Evolutionary conservation across 805 yeast genomes (phyloP), one percentile per base, ranked within the genome.

Genomic region (Cyberlindnera maritima): DNA sequence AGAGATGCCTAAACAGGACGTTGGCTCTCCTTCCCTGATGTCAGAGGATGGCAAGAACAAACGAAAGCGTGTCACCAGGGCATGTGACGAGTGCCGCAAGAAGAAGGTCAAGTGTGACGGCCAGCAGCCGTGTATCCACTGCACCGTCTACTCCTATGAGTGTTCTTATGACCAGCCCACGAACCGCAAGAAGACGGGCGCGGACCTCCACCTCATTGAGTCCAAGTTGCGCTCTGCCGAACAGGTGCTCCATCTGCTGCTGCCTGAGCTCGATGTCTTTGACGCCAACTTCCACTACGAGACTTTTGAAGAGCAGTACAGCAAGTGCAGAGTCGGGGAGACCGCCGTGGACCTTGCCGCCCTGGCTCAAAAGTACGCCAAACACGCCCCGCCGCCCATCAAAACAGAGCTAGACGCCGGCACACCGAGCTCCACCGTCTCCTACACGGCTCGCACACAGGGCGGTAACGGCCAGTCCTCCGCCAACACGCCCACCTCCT

Each of bases 101-200:
- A 85, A 83, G 65, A 86, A 86, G 60, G 88, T 85, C 52, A 82
- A 83, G 60, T 86, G 95, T 65, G 90, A 85, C 61, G 94, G 92
- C 4, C 76, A 77, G 56, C 83, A 77, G 56, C 94, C 92, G 1
- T 86, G 95, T 63, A 76, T 79, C 28, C 88, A 83, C 63, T 89
- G 96, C 59, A 81, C 91, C 0, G 94, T 85, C 1, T 86, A 85
- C 63, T 79, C 85, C 15, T 83, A 84, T 64, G 85, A 80, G 45
- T 89, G 97, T 65, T 82, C 96, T 0, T 89, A 89, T 63, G 88
- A 86, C 58, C 90, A 87, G 45, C 62, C 63, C 10, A 51, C 63
- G 14, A 57, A 74, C 46, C 66, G 87, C 41, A 79, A 77, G 58
- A 79, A 59, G 39, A 50, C 57, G 2, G 54, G 52, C 13, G 58